Evolutionary conservation across 306 rosid genomes (phyloP).

Genomic region (Lagenaria siceraria): DNA sequence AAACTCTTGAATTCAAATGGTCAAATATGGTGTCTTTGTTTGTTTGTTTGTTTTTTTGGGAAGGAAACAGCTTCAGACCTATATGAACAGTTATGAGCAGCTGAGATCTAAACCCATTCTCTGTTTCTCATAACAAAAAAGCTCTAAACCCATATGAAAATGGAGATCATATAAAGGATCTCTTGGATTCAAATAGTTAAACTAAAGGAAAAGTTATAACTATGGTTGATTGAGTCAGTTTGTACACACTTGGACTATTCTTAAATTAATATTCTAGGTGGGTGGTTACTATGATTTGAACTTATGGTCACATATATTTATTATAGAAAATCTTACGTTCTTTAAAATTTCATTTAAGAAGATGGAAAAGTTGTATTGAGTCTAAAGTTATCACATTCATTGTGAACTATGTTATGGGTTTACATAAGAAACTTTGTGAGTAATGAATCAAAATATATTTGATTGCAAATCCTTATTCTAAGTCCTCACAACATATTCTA

Average conservation of each 20-base stretch:
- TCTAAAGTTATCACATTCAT: not conserved
- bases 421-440: no score
- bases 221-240: not conserved
- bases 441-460: no score
- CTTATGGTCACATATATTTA: not conserved
- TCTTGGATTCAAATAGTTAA: not conserved
- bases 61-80: not conserved
- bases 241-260: not conserved
- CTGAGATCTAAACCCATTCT: not conserved
- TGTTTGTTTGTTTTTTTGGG: no score
- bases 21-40: not conserved
- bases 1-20: not conserved
- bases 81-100: not conserved
- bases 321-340: no score
- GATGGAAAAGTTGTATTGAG: no score
- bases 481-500: no score
- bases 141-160: not conserved
- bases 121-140: no score
- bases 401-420: no score
- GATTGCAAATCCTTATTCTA: no score
- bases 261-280: not conserved
- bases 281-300: not conserved
- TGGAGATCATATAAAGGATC: not conserved
- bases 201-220: not conserved
- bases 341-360: no score